Conservation (phyloP, 2,329 filamentous ascomycete species). For the Akanthomyces lecanii region DNA sequence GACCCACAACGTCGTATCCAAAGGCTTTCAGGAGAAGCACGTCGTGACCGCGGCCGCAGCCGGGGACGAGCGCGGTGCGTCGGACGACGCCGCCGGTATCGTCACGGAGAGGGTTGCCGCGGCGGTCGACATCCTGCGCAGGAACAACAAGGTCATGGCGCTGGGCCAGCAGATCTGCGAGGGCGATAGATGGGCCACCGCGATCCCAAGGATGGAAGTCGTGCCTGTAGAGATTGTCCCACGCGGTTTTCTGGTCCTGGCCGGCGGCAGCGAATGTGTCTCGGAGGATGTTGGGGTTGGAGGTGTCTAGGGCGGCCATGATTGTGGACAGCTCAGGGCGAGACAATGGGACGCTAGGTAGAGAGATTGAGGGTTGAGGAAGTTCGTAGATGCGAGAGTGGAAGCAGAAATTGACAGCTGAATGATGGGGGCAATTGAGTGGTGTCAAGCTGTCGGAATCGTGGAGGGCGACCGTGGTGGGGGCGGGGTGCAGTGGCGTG, state of each 20-base stretch:
- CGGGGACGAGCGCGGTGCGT: constrained; percentile 64
- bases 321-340: not conserved
- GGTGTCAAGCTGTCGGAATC: constrained; percentile 3
- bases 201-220: constrained; percentile 53
- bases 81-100: constrained; percentile 24
- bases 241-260: constrained; percentile 35
- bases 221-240: constrained; percentile 47
- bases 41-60: constrained; percentile 80
- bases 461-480: constrained; percentile 2
- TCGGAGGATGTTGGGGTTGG: constrained; percentile 26
- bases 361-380: not conserved
- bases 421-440: not conserved
- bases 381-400: not conserved
- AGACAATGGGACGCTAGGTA: too few relatives aligned
- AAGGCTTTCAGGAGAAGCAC: constrained; percentile 68
- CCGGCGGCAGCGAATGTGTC: constrained; percentile 33
- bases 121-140: constrained; percentile 30
- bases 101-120: constrained; percentile 27
- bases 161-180: constrained; percentile 48
- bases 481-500: constrained; percentile 9
- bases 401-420: not conserved
- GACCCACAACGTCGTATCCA: constrained; percentile 72
- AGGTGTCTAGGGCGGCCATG: constrained; percentile 18
- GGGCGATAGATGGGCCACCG: constrained; percentile 47
- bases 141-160: constrained; percentile 41